phyloP scores from a whole-genome alignment of 1,284 basidiomycete species.

The Apiotrichum siamense region DNA sequence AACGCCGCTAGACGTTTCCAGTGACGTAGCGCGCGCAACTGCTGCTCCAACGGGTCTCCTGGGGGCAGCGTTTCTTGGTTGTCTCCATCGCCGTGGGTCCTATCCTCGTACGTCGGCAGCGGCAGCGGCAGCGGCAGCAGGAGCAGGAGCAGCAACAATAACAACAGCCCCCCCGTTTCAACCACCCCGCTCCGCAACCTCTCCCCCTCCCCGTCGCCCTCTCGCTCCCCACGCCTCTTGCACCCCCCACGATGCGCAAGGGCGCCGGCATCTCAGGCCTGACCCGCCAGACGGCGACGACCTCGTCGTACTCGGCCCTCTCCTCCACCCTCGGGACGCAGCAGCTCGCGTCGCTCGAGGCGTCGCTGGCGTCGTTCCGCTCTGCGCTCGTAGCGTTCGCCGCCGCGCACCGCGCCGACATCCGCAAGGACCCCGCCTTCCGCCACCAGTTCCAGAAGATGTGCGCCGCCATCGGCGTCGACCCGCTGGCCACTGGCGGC shows the following conservation, averaged over 20 bases:
- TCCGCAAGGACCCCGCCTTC: conserved; percentile 78
- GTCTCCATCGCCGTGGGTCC: too few relatives aligned
- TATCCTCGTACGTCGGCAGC: too few relatives aligned
- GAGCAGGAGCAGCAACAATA: too few relatives aligned
- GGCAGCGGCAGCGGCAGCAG: too few relatives aligned
- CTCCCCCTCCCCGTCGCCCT: not conserved
- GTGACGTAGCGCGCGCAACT: too few relatives aligned
- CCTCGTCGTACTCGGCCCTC: conserved; percentile 64
- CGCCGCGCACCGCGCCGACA: conserved; percentile 72
- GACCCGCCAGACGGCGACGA: conserved; percentile 46
- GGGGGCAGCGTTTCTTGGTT: too few relatives aligned
- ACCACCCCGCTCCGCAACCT: not conserved
- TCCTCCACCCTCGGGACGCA: conserved; percentile 69
- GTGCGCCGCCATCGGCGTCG: conserved; percentile 91
- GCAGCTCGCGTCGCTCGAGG: conserved; percentile 71
- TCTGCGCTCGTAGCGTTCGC: conserved; percentile 75
- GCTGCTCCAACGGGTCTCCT: too few relatives aligned
- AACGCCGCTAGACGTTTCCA: too few relatives aligned
- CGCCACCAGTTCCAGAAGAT: conserved; percentile 91
- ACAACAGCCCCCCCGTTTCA: too few relatives aligned
- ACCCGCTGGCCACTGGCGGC: conserved; percentile 69
- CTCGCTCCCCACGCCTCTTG: not conserved
- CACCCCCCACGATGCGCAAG: conserved; percentile 45
- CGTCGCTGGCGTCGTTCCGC: conserved; percentile 79
- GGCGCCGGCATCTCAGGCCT: conserved; percentile 52